Evolutionary conservation across 306 rosid species (phyloP).

Genomic region (Calophaca sinica): DNA sequence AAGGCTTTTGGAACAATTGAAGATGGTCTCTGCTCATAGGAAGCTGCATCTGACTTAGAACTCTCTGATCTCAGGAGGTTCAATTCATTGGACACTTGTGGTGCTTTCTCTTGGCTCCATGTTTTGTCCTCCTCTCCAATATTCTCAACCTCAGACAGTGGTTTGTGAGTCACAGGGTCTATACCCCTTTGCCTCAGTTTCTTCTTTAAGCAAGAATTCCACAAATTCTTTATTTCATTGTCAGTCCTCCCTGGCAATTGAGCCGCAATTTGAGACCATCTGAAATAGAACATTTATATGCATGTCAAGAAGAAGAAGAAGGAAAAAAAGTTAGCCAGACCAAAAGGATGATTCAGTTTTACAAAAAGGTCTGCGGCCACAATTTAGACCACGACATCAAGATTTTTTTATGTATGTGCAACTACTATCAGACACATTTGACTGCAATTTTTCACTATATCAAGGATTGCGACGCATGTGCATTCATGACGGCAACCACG

Average conservation of each 20-base stretch:
- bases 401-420: no score
- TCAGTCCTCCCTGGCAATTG: constrained; percentile 87
- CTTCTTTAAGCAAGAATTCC: constrained; percentile 91
- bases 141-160: constrained; percentile 61
- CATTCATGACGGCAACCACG: no score
- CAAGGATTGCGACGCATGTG: no score
- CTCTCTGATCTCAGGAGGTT: constrained; percentile 55
- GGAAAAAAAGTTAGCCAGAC: no score
- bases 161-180: constrained; percentile 85
- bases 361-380: neutral
- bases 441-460: no score
- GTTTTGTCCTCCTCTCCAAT: constrained; percentile 44
- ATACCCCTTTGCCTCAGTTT: constrained; percentile 85
- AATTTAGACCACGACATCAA: neutral
- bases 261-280: constrained; percentile 96
- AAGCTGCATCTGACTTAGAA: constrained; percentile 49
- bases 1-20: constrained; percentile 44
- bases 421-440: no score
- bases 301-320: constrained; percentile 3
- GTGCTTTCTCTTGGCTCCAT: constrained; percentile 44
- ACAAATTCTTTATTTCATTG: constrained; percentile 90
- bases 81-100: constrained; percentile 51
- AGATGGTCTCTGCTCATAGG: constrained; percentile 49
- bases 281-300: constrained; percentile 36
- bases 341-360: neutral